Evolutionary conservation across 306 rosid genomes (phyloP).

Genomic region (Glycine soja): DNA sequence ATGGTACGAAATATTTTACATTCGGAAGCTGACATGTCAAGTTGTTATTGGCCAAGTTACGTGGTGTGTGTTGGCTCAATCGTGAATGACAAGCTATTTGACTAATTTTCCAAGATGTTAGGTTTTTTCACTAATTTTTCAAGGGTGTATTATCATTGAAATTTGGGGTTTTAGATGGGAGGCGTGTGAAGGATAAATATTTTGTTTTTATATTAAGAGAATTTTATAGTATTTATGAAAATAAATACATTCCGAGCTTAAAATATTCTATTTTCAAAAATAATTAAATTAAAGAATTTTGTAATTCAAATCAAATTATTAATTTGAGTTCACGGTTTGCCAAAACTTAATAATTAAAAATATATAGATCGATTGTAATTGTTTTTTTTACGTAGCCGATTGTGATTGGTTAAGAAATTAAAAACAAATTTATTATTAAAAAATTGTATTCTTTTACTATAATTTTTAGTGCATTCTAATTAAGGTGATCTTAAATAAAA

Average conservation of each 20-base stretch:
- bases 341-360: too few relatives aligned
- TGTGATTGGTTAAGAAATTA: too few relatives aligned
- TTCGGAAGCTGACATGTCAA: constrained; percentile 42
- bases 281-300: too few relatives aligned
- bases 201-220: not conserved
- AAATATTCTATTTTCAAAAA: too few relatives aligned
- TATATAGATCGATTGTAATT: too few relatives aligned
- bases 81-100: not conserved
- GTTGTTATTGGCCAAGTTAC: constrained; percentile 39
- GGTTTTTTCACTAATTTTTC: not conserved
- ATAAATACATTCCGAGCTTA: not conserved
- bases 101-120: not conserved
- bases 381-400: too few relatives aligned
- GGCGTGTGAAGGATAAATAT: not conserved
- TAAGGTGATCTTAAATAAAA: too few relatives aligned
- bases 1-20: not conserved
- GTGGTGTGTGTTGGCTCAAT: not conserved
- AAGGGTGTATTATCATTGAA: not conserved
- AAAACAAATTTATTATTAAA: too few relatives aligned
- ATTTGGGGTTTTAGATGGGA: not conserved
- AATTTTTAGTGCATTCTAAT: too few relatives aligned
- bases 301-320: too few relatives aligned
- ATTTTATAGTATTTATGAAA: not conserved
- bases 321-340: too few relatives aligned
- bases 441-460: too few relatives aligned